Percentiles rank a stretch among this genome's conserved stretches.
These are phyloP conservation scores for Gossypium thurberi DNA, from an alignment of 345 rosid species.

Conservation along the genomic window DNA sequence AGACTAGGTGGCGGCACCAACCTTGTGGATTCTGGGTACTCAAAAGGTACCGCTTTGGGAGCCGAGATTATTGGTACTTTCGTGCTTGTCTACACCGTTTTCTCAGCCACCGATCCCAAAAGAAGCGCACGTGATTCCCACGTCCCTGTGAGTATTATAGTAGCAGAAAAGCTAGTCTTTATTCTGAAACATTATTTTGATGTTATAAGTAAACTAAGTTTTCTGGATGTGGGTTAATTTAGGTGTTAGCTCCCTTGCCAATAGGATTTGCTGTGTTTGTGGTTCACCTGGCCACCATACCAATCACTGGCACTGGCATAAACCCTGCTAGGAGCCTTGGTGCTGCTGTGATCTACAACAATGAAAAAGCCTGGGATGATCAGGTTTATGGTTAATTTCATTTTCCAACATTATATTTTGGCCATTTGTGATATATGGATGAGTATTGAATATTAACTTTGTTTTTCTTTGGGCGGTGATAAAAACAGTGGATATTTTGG, in stretches of 20 bases:
- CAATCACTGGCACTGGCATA: slow-evolving; percentile 31
- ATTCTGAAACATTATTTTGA: not conserved
- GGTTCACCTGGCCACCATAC: slow-evolving; percentile 33
- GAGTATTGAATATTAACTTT: not conserved
- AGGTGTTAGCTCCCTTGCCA: slow-evolving; percentile 36
- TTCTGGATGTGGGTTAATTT: not conserved
- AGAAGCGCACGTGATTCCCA: slow-evolving; percentile 51
- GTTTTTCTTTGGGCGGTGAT: not conserved
- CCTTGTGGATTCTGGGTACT: slow-evolving; percentile 37
- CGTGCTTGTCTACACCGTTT: slow-evolving; percentile 52
- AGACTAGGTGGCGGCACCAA: slow-evolving; percentile 45
- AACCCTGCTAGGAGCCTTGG: slow-evolving; percentile 41
- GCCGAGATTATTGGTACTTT: slow-evolving; percentile 53
- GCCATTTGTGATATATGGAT: not conserved
- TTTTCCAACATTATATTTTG: not conserved
- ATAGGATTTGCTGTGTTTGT: slow-evolving; percentile 35
- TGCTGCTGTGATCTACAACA: slow-evolving; percentile 32
- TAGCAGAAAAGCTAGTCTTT: not conserved
- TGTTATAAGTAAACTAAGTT: not conserved
- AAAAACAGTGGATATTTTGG: slow-evolving; percentile 35
- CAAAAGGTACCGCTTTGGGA: slow-evolving; percentile 43
- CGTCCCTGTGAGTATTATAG: slow-evolving; percentile 29
- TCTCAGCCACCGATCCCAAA: slow-evolving; percentile 64
- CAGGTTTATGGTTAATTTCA: not conserved
- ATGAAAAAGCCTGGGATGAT: slow-evolving; percentile 29